These are phyloP conservation scores for Candida easanensis DNA, from an alignment of 805 yeast genomes.

Conservation along the genomic window DNA sequence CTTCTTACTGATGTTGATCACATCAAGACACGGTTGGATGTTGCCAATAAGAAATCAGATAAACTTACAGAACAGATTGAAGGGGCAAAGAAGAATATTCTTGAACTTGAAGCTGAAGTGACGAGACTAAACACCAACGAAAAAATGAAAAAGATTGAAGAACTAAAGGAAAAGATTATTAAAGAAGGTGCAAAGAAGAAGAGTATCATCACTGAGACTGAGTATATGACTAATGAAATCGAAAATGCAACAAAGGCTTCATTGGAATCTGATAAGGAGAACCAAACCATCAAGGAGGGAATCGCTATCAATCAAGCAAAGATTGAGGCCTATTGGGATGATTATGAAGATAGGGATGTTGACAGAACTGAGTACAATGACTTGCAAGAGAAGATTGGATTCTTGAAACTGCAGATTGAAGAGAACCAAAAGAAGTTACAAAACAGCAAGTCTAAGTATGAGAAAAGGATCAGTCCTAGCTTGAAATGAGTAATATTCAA, in stretches of 20 bases:
- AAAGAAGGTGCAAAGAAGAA: constrained; percentile 42
- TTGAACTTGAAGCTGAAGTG: constrained; percentile 28
- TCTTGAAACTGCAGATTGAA: constrained; percentile 19
- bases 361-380: constrained; percentile 17
- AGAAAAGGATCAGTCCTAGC: constrained; percentile 21
- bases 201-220: constrained; percentile 53
- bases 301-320: constrained; percentile 14
- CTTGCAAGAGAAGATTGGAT: constrained; percentile 9
- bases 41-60: constrained; percentile 30
- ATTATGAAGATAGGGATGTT: constrained; percentile 12
- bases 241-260: constrained; percentile 50
- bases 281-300: constrained; percentile 20
- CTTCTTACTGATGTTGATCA: constrained; percentile 46
- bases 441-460: constrained; percentile 18
- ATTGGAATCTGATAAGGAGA: constrained; percentile 38
- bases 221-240: constrained; percentile 61
- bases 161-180: constrained; percentile 44
- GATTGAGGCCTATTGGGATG: constrained; percentile 20
- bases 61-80: constrained; percentile 28
- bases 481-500: constrained; percentile 3
- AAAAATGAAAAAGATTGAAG: constrained; percentile 33
- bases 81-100: constrained; percentile 25
- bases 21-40: constrained; percentile 32
- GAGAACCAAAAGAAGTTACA: constrained; percentile 21
- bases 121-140: constrained; percentile 26